Conservation (phyloP, 2,329 filamentous ascomycete species). For the Clarireedia homoeocarpa region DNA sequence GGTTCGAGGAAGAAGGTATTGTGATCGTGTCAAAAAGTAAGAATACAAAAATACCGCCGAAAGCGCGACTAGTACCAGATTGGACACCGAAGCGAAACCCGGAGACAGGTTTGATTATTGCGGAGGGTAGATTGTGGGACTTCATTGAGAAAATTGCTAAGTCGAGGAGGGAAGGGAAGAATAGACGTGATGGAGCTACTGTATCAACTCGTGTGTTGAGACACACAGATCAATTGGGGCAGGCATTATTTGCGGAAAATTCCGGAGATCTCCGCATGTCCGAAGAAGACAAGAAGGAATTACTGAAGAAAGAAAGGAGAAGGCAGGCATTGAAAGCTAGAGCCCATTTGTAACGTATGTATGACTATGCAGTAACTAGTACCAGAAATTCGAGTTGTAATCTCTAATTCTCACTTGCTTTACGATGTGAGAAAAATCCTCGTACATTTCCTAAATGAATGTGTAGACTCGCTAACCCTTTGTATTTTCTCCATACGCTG, state of each 20-base stretch:
- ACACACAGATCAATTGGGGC: conserved; percentile 67
- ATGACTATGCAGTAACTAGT: conserved; percentile 5
- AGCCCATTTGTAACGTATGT: conserved; percentile 38
- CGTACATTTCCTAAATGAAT: too few species aligned
- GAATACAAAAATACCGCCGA: conserved; percentile 51
- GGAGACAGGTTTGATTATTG: conserved; percentile 50
- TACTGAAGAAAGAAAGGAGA: conserved; percentile 40
- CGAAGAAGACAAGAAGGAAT: conserved; percentile 42
- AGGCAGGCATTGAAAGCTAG: conserved; percentile 40
- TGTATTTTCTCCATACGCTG: too few species aligned
- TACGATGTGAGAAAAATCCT: too few species aligned
- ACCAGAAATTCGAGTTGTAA: background rate
- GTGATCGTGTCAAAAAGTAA: conserved; percentile 64
- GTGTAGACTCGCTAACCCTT: too few species aligned
- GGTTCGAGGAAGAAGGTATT: conserved; percentile 88
- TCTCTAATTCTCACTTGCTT: too few species aligned
- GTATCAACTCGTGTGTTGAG: conserved; percentile 74
- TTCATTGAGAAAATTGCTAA: conserved; percentile 84
- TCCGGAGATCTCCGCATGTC: conserved; percentile 33
- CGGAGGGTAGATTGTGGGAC: conserved; percentile 77
- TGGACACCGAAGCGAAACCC: conserved; percentile 67
- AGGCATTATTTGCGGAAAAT: conserved; percentile 57
- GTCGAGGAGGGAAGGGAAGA: conserved; percentile 85
- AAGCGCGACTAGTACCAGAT: conserved; percentile 61
- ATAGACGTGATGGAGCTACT: conserved; percentile 84